Evolutionary conservation across 208 protist species (phyloP).

Genomic region (Acanthamoeba culbertsoni): DNA sequence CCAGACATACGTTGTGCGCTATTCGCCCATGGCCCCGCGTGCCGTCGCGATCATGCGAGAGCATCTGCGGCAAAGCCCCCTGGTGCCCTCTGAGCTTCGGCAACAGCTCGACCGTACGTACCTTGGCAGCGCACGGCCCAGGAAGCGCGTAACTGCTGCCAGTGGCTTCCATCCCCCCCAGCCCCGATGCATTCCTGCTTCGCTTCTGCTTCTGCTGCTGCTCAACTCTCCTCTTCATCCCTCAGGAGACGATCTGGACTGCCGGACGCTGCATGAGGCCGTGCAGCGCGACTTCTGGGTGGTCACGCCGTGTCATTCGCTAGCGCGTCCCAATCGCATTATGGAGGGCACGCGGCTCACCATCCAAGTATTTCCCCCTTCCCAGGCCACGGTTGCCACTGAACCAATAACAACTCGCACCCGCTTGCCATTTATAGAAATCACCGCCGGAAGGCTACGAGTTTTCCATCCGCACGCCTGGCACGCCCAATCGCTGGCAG

Average conservation of each 20-base stretch:
- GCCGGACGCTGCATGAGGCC: slow-evolving; percentile 67
- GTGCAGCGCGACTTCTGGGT: slow-evolving; percentile 81
- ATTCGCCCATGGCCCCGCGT: slow-evolving; percentile 73
- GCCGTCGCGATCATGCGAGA: slow-evolving; percentile 67
- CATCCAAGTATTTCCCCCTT: slow-evolving; percentile 48
- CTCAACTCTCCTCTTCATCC: not conserved
- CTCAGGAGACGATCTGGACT: not conserved
- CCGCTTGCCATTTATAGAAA: too few relatives aligned
- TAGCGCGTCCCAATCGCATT: not conserved
- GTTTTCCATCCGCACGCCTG: slow-evolving; percentile 80
- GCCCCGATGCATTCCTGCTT: too few relatives aligned
- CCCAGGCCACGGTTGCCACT: too few relatives aligned
- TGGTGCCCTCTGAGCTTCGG: not conserved
- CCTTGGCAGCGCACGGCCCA: not conserved
- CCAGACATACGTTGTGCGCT: slow-evolving; percentile 78
- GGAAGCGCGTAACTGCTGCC: too few relatives aligned
- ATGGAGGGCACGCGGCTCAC: slow-evolving; percentile 81
- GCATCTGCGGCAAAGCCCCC: not conserved
- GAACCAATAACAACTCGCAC: too few relatives aligned
- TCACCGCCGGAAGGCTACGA: slow-evolving; percentile 77
- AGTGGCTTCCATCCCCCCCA: too few relatives aligned
- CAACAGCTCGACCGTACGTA: not conserved
- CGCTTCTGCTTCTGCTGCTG: not conserved
- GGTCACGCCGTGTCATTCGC: slow-evolving; percentile 76
- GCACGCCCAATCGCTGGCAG: slow-evolving; percentile 75